Evolutionary conservation across 73 alveolate species (phyloP).

Genomic region (Paramecium pentaurelia): DNA sequence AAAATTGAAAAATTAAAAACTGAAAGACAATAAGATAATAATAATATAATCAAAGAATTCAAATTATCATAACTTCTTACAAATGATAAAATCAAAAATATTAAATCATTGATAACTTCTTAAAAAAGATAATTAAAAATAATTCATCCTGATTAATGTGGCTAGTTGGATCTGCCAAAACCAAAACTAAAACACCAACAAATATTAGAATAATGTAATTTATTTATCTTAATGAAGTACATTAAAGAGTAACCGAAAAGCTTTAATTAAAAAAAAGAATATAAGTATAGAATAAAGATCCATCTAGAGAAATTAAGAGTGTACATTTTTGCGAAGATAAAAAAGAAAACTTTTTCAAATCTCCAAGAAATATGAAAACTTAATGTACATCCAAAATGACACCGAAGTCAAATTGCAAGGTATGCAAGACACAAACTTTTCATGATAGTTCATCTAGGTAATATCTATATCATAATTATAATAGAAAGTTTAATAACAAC

Average conservation of each 20-base stretch:
- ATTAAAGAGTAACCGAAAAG: conserved; percentile 30
- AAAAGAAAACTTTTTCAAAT: conserved; percentile 34
- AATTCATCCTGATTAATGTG: conserved; percentile 14
- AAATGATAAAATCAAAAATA: conserved; percentile 4
- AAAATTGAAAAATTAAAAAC: not conserved
- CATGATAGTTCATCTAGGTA: conserved; percentile 30
- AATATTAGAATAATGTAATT: conserved; percentile 25
- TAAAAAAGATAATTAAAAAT: conserved; percentile 4
- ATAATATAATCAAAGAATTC: not conserved
- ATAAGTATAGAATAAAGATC: not conserved
- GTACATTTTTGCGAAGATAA: not conserved
- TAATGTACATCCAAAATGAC: conserved; percentile 13
- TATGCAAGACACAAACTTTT: not conserved
- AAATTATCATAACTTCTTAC: not conserved
- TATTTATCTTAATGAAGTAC: not conserved
- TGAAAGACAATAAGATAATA: not conserved
- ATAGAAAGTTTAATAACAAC: not conserved
- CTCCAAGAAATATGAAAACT: conserved; percentile 19
- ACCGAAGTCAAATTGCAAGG: not conserved
- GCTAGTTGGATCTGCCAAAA: not conserved
- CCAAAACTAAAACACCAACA: not conserved
- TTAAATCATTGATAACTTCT: not conserved
- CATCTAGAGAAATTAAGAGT: not conserved
- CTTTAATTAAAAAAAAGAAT: not conserved
- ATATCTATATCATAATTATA: not conserved